phyloP scores from a whole-genome alignment of 2,329 filamentous ascomycete species.

The Aureobasidium uvarum region DNA sequence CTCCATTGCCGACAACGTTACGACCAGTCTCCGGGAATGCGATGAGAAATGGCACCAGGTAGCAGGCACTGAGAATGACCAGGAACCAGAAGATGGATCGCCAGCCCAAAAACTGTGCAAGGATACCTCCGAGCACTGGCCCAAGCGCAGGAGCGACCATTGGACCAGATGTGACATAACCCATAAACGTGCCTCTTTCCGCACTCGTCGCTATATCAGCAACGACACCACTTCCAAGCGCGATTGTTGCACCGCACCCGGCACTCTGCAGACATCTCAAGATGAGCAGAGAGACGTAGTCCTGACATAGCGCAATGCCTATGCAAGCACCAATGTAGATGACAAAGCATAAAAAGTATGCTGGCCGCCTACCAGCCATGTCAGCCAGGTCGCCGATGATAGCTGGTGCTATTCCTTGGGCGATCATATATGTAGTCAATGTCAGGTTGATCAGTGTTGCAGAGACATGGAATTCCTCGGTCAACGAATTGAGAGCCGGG shows the following conservation, averaged over 20 bases:
- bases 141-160: constrained; percentile 32
- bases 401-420: constrained; percentile 55
- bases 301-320: constrained; percentile 43
- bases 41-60: constrained; percentile 35
- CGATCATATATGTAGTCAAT: constrained; percentile 30
- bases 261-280: constrained; percentile 44
- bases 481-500: constrained; percentile 28
- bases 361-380: constrained; percentile 51
- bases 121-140: constrained; percentile 37
- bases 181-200: constrained; percentile 40
- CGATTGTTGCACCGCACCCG: constrained; percentile 44
- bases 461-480: constrained; percentile 28
- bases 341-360: constrained; percentile 49
- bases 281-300: constrained; percentile 41
- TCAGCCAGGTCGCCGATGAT: constrained; percentile 54
- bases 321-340: constrained; percentile 47
- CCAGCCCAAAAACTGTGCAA: constrained; percentile 40
- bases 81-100: constrained; percentile 47
- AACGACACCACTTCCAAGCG: constrained; percentile 39
- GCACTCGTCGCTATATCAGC: constrained; percentile 40
- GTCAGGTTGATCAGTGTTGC: constrained; percentile 29
- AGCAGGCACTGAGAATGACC: constrained; percentile 42
- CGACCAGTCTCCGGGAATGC: constrained; percentile 44
- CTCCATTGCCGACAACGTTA: constrained; percentile 44
- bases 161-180: constrained; percentile 35